Percentiles rank a stretch among this genome's conserved stretches.
phyloP scores from a whole-genome alignment of 768 basidiomycete species.

The Artomyces pyxidatus region DNA sequence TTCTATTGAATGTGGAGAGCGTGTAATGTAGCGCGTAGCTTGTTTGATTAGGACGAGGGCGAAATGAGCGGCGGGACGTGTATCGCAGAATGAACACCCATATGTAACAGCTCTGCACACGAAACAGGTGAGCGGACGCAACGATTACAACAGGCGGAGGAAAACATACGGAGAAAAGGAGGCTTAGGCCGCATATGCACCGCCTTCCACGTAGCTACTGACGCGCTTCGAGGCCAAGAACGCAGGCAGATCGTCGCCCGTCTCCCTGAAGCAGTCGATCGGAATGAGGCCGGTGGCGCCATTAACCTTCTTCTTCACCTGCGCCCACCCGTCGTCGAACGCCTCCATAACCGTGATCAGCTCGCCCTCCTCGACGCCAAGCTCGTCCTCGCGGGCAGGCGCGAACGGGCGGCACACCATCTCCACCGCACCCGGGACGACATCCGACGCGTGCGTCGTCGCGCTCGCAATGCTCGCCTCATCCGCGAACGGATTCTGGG shows the following conservation, averaged over 20 bases:
- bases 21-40: no score
- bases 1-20: no score
- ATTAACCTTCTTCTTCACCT: slow-evolving; percentile 37
- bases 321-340: slow-evolving; percentile 69
- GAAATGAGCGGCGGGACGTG: no score
- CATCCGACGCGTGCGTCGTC: slow-evolving; percentile 2
- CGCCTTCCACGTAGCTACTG: slow-evolving; percentile 26
- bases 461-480: slow-evolving; percentile 15
- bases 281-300: slow-evolving; percentile 50
- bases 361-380: slow-evolving; percentile 44
- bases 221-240: slow-evolving; percentile 44
- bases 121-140: no score
- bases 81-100: no score
- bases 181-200: no score
- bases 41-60: no score
- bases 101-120: no score
- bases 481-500: slow-evolving; percentile 22
- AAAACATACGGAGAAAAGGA: no score
- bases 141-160: no score
- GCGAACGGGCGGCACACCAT: slow-evolving; percentile 47
- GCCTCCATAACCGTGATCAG: slow-evolving; percentile 41
- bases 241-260: slow-evolving; percentile 36
- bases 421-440: slow-evolving; percentile 36
- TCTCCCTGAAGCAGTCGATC: slow-evolving; percentile 54
- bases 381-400: slow-evolving; percentile 51